Evolutionary conservation across 108 stramenopile species (phyloP).

Genomic region (Epipyxis sp.): DNA sequence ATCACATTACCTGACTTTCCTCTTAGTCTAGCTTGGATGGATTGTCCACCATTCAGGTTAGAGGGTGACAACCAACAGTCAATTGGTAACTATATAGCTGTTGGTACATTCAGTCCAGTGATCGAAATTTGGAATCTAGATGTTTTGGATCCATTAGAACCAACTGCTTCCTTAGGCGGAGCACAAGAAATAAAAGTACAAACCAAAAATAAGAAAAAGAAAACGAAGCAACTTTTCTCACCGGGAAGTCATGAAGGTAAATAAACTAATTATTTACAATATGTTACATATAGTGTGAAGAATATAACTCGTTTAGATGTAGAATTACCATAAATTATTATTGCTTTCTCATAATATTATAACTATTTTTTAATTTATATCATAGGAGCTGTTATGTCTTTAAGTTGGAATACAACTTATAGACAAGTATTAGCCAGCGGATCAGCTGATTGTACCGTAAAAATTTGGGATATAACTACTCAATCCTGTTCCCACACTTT

Average conservation of each 20-base stretch:
- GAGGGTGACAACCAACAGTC: constrained; percentile 23
- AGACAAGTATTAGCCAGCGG: constrained; percentile 88
- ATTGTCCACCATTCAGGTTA: constrained; percentile 35
- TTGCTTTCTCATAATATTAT: no score
- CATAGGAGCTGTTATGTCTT: constrained; percentile 91
- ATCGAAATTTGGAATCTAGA: constrained; percentile 99
- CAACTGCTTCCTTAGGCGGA: constrained; percentile 81
- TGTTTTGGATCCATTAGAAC: constrained; percentile 93
- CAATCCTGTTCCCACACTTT: constrained; percentile 60
- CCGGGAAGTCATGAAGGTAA: not conserved
- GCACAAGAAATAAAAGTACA: constrained; percentile 63
- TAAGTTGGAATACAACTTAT: constrained; percentile 91
- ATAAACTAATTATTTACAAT: no score
- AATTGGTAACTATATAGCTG: constrained; percentile 83
- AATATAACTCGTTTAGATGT: no score
- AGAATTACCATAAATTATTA: no score
- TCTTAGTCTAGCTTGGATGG: constrained; percentile 69
- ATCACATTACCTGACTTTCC: constrained; percentile 94
- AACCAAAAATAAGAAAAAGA: constrained; percentile 58
- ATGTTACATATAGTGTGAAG: no score
- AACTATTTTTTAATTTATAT: constrained; percentile 73
- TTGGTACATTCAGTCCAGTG: constrained; percentile 91
- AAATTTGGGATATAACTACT: constrained; percentile 84
- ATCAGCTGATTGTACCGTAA: constrained; percentile 93
- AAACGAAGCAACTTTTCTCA: not conserved